Percentiles rank a stretch among this genome's conserved stretches.
phyloP scores from a whole-genome alignment of 441 rosid species.

The Codiaeum variegatum region DNA sequence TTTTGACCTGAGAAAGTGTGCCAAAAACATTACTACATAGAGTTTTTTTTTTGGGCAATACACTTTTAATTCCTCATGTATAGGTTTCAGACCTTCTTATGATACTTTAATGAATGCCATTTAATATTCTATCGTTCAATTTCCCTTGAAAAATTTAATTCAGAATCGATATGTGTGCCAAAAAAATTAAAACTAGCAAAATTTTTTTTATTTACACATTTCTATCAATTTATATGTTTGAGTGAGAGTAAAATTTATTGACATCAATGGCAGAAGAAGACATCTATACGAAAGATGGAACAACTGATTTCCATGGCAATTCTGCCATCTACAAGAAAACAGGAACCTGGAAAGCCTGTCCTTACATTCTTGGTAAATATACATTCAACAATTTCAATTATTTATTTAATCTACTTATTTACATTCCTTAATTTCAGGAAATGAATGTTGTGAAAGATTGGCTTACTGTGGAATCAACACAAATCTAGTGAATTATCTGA shows the following conservation, averaged over 20 bases:
- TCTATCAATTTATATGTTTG: not conserved
- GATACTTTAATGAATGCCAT: too few relatives aligned
- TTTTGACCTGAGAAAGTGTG: too few relatives aligned
- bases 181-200: not conserved
- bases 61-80: too few relatives aligned
- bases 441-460: slow-evolving; percentile 74
- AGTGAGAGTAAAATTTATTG: not conserved
- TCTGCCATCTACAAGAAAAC: slow-evolving; percentile 57
- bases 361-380: slow-evolving; percentile 52
- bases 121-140: too few relatives aligned
- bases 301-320: slow-evolving; percentile 46
- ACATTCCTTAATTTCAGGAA: slow-evolving; percentile 33
- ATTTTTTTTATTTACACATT: not conserved
- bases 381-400: not conserved
- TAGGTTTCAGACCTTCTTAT: too few relatives aligned
- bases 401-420: not conserved
- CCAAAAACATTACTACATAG: too few relatives aligned
- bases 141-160: too few relatives aligned
- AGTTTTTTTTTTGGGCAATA: too few relatives aligned
- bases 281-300: slow-evolving; percentile 54
- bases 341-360: slow-evolving; percentile 81
- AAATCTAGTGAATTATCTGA: slow-evolving; percentile 65
- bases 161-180: slow-evolving; percentile 30
- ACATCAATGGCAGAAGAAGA: slow-evolving; percentile 42
- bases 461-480: slow-evolving; percentile 79